Conservation (phyloP, 2,329 filamentous ascomycete genomes). For the Aspergillus japonicus region DNA sequence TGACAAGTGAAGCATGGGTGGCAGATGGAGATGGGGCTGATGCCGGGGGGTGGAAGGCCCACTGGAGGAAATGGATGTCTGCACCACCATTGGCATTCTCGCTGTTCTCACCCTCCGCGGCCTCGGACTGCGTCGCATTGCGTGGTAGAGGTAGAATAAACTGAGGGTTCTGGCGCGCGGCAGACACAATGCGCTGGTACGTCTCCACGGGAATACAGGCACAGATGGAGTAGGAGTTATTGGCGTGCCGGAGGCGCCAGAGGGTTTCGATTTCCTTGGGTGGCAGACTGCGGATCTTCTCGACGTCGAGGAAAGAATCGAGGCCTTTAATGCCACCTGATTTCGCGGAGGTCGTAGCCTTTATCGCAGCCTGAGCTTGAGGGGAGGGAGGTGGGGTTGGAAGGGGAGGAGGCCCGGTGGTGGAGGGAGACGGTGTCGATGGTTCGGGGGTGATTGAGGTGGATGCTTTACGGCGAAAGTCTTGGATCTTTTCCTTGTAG, state of each 20-base stretch:
- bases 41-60: slow-evolving; percentile 76
- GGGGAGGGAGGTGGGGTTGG: slow-evolving; percentile 37
- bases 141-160: slow-evolving; percentile 83
- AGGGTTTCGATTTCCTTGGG: slow-evolving; percentile 79
- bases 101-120: slow-evolving; percentile 24
- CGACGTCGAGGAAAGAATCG: slow-evolving; percentile 71
- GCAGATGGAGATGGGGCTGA: slow-evolving; percentile 23
- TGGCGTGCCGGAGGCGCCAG: slow-evolving; percentile 85
- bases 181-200: slow-evolving; percentile 69
- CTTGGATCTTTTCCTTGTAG: slow-evolving; percentile 79
- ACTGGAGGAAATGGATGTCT: slow-evolving; percentile 95
- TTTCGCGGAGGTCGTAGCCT: slow-evolving; percentile 47
- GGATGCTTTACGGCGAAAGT: slow-evolving; percentile 66
- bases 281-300: slow-evolving; percentile 71
- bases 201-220: slow-evolving; percentile 72
- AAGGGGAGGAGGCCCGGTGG: slow-evolving; percentile 38
- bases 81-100: slow-evolving; percentile 55
- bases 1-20: slow-evolving; percentile 38
- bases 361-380: slow-evolving; percentile 37
- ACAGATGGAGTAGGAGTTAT: slow-evolving; percentile 72
- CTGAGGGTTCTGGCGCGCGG: slow-evolving; percentile 73
- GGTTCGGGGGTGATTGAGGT: slow-evolving; percentile 52
- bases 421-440: slow-evolving; percentile 32
- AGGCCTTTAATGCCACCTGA: slow-evolving; percentile 62
- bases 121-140: slow-evolving; percentile 16